Conservation (phyloP, 2,329 filamentous ascomycete species). For the Saccharata proteae region DNA sequence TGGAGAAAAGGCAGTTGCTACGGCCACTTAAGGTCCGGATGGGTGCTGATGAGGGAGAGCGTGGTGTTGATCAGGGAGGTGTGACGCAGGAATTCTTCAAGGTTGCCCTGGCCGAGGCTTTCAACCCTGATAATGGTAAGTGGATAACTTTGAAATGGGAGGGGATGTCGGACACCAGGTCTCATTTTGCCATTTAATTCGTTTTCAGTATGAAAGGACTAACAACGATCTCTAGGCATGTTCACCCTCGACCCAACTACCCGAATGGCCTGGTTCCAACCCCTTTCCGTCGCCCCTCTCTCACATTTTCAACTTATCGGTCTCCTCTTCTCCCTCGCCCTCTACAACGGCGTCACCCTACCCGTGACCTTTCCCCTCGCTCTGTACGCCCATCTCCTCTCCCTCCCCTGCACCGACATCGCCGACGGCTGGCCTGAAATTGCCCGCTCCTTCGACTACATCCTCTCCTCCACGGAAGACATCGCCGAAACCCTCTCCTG, state of each 20-base stretch:
- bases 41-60: conserved; percentile 67
- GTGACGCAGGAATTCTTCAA: conserved; percentile 96
- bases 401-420: conserved; percentile 57
- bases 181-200: conserved; percentile 9
- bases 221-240: conserved; percentile 33
- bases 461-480: conserved; percentile 71
- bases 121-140: conserved; percentile 62
- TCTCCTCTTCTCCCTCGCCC: conserved; percentile 72
- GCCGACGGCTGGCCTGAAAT: conserved; percentile 83
- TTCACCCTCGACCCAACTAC: conserved; percentile 70
- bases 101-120: conserved; percentile 64
- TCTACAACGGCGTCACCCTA: conserved; percentile 87
- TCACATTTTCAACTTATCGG: conserved; percentile 90
- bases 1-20: conserved; percentile 68
- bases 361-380: conserved; percentile 80
- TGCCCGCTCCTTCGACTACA: conserved; percentile 56
- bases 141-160: conserved; percentile 1
- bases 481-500: conserved; percentile 73
- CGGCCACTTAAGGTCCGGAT: conserved; percentile 81
- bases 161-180: too few species aligned
- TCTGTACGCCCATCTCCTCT: conserved; percentile 70
- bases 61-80: conserved; percentile 85
- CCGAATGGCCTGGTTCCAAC: conserved; percentile 77
- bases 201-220: neutral
- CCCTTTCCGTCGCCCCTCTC: conserved; percentile 65